These are phyloP conservation scores for Corylus americana DNA, from an alignment of 306 rosid genomes.

Conservation along the genomic window DNA sequence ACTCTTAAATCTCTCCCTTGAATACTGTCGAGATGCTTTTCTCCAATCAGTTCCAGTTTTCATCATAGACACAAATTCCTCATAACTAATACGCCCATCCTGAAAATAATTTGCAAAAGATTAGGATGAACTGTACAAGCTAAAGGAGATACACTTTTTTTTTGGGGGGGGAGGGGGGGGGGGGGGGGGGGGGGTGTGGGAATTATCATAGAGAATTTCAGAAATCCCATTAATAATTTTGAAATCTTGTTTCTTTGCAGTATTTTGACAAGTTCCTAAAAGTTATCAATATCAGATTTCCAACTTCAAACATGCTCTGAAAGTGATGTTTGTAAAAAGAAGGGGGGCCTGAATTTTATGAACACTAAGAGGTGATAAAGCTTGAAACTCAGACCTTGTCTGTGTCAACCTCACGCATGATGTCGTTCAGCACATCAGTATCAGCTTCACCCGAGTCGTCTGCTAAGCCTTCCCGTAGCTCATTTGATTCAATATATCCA, in stretches of 20 bases:
- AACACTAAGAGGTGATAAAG: conserved; percentile 15
- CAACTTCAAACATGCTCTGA: conserved; percentile 7
- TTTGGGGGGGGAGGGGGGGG: not conserved
- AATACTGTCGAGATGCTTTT: conserved; percentile 96
- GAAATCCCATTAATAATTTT: not conserved
- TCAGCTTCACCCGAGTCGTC: conserved; percentile 87
- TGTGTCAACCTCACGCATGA: conserved; percentile 94
- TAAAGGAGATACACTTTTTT: not conserved
- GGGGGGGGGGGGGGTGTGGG: too few species aligned
- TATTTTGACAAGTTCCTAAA: not conserved
- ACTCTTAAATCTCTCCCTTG: conserved; percentile 98
- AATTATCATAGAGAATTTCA: not conserved
- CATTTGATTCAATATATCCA: conserved; percentile 81
- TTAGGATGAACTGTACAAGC: not conserved
- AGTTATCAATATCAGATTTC: not conserved
- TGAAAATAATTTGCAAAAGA: conserved; percentile 22
- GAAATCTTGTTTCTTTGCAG: not conserved
- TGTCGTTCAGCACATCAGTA: conserved; percentile 70
- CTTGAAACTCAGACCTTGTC: conserved; percentile 75
- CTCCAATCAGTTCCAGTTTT: conserved; percentile 99
- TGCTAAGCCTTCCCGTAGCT: conserved; percentile 67
- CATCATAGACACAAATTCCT: conserved; percentile 97
- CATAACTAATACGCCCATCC: conserved; percentile 93
- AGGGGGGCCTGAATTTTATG: conserved; percentile 14
- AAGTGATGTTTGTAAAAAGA: not conserved